Percentiles rank a stretch among this genome's conserved stretches.
phyloP scores from a whole-genome alignment of 2,329 filamentous ascomycete genomes.

The Botrytis byssoidea region DNA sequence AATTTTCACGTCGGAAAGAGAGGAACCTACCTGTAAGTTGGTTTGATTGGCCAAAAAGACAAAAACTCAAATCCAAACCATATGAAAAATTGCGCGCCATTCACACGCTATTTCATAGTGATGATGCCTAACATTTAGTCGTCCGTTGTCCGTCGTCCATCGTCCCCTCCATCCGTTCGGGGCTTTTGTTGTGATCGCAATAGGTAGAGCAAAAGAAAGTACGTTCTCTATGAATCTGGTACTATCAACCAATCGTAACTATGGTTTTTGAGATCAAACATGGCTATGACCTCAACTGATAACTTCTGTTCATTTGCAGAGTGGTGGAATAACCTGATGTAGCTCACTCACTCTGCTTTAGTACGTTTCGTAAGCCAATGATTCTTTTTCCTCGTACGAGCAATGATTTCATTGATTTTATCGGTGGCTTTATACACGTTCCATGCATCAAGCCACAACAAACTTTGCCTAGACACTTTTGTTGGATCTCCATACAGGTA shows the following conservation, averaged over 20 bases:
- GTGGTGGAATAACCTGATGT: background rate
- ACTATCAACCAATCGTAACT: background rate
- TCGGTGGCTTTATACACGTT: background rate
- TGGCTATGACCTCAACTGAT: background rate
- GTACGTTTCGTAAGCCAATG: background rate
- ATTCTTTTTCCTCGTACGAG: background rate
- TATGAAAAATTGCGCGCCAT: background rate
- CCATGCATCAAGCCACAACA: background rate
- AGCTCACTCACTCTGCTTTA: background rate
- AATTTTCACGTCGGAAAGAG: background rate
- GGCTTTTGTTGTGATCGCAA: background rate
- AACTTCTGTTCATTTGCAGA: background rate
- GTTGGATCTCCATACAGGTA: background rate
- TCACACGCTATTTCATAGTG: background rate
- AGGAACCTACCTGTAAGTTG: too few relatives aligned
- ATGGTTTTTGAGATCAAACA: background rate
- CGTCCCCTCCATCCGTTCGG: background rate
- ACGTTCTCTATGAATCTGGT: background rate
- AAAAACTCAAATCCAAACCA: background rate
- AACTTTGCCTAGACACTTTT: background rate
- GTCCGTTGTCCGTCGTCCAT: background rate
- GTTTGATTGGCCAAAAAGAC: background rate
- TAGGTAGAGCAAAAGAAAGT: background rate
- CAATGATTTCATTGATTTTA: background rate
- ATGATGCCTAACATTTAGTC: background rate